Evolutionary conservation across 2,329 filamentous ascomycete species (phyloP).

Genomic region (Aureobasidium uvarum): DNA sequence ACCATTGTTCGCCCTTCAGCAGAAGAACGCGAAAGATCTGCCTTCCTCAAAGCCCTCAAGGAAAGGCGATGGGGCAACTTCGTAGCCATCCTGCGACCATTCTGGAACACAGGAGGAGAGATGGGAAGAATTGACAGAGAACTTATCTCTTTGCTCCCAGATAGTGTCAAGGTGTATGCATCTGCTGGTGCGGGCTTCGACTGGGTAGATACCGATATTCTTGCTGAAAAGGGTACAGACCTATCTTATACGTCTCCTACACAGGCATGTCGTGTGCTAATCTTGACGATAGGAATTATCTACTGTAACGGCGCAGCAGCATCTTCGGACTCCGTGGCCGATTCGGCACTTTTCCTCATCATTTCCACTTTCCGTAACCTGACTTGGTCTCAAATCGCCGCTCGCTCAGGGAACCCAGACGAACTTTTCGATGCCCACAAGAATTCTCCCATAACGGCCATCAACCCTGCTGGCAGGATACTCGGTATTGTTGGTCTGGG

Average conservation of each 20-base stretch:
- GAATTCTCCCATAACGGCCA: conserved; percentile 58
- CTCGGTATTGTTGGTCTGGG: conserved; percentile 70
- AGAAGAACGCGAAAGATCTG: conserved; percentile 36
- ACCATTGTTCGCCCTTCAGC: conserved; percentile 43
- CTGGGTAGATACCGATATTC: conserved; percentile 59
- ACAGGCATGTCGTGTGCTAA: neutral
- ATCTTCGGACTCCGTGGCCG: conserved; percentile 69
- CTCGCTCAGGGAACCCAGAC: conserved; percentile 46
- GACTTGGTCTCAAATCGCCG: conserved; percentile 61
- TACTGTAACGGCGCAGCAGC: conserved; percentile 73
- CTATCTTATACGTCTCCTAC: neutral
- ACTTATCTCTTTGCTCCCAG: conserved; percentile 55
- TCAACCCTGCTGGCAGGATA: conserved; percentile 60
- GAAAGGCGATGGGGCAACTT: conserved; percentile 46
- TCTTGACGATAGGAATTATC: conserved; percentile 51
- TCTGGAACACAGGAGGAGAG: conserved; percentile 64
- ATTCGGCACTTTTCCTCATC: conserved; percentile 67
- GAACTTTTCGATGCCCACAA: conserved; percentile 60
- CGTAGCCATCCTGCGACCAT: conserved; percentile 55
- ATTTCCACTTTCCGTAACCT: conserved; percentile 68
- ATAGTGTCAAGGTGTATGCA: conserved; percentile 56
- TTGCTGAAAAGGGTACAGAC: conserved; percentile 51
- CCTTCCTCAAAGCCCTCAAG: conserved; percentile 43
- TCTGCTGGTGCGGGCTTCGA: conserved; percentile 63
- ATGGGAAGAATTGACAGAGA: conserved; percentile 64